Evolutionary conservation across 352 stramenopile genomes (phyloP), one percentile per base, ranked within the genome.

Genomic region (Albugo laibachii): DNA sequence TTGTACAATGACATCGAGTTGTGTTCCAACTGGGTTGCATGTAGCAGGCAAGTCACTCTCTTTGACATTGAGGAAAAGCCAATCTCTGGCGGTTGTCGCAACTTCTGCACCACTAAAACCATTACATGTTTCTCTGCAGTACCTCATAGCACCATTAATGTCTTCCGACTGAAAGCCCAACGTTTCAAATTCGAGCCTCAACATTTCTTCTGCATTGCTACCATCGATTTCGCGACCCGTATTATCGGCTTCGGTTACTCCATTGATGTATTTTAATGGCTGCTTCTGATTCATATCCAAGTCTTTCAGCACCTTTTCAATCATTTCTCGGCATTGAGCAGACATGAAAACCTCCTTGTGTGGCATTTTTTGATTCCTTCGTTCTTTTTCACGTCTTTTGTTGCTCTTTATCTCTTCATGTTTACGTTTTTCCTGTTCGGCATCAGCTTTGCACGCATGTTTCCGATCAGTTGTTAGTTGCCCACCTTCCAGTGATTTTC

Each of bases 271-370:
- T 37, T 56, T 57, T 3, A 55, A 47, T 12, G 48, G 46, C 2
- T 54, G 37, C 20, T 41, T 43, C 11, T 46, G 50, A 42, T 60
- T 56, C 1, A 49, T 54, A 1, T 65, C 66, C 5, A 85, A 36
- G 1, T 69, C 53, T 36, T 54, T 66, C 49, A 93, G 56, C 24
- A 96, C 63, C 1, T 52, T 57, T 60, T 96, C 83, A 52, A 97
- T 93, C 41, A 83, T 58, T 27, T 83, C 71, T 34, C 92, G 63
- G 38, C 92, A 84, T 15, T 65, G 49, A 0, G 77, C 77, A 48
- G 69, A 86, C 81, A 97, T 95, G 57, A 95, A 92, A 13, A 97
- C 86, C 16, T 68, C 61, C 53, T 83, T 84, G 27, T 76, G 61
- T 35, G 74, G 55, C 61, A 97, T 97, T 8, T 87, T 85, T 59